phyloP scores from a whole-genome alignment of 768 basidiomycete genomes.

The Rhizopogon vinicolor region DNA sequence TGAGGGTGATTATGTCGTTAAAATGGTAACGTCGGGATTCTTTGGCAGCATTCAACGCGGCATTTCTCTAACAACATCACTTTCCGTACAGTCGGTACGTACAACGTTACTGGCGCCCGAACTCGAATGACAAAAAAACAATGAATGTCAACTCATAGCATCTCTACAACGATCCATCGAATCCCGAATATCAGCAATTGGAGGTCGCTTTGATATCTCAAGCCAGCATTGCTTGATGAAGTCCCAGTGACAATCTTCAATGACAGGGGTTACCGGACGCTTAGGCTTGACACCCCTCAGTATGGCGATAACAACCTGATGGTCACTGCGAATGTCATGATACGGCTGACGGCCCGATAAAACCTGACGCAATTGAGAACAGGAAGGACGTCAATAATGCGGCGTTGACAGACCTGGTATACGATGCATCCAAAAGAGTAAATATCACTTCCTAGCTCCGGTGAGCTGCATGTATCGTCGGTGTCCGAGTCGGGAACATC shows the following conservation, averaged over 20 bases:
- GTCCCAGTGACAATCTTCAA: neutral
- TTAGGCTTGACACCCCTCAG: neutral
- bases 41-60: no score
- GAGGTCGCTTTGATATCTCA: neutral
- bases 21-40: no score
- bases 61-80: no score
- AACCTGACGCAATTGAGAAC: neutral
- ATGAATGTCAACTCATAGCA: neutral
- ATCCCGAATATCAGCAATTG: neutral
- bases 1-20: no score
- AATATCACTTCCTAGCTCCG: neutral
- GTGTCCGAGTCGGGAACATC: slow-evolving; percentile 21
- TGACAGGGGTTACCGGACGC: neutral
- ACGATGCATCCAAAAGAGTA: no score
- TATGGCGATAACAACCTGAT: slow-evolving; percentile 3
- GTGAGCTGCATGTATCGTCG: neutral
- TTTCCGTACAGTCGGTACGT: no score
- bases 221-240: slow-evolving; percentile 4
- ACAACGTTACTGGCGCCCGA: no score
- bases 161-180: neutral
- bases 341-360: slow-evolving; percentile 12
- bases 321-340: slow-evolving; percentile 8
- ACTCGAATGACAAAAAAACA: no score
- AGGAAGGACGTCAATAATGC: no score
- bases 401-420: neutral